Base-by-base conservation (phyloP, 2,329 filamentous ascomycete species). In the Parastagonospora avenae region DNA sequence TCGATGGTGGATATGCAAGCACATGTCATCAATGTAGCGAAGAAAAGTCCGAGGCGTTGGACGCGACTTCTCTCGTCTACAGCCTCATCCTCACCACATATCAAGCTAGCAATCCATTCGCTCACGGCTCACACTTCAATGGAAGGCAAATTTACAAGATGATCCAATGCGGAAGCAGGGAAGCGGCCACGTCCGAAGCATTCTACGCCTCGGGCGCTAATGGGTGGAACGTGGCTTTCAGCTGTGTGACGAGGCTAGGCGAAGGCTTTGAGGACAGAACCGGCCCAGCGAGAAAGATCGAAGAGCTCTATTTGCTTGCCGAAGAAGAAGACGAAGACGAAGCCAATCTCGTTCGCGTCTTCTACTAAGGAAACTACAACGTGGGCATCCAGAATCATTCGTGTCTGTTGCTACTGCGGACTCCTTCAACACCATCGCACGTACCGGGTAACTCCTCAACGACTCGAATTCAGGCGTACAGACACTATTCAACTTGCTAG, bases 181-280 rank as follows among this genome's bases (percentile, higher is more conserved):
- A 71, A 16, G 65, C 63, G 10, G 71, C 70, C 0, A 52, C 55
- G 2, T 53, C 64, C 1, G 67, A 73, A 42, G 60, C 63, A 0
- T 73, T 68, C 41, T 66, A 71, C 42, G 55, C 62, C 2, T 48
- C 63, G 5, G 67, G 69, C 2, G 43, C 64, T 8, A 63, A 67
- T 29, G 70, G 71, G 1, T 72, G 64, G 64, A 70, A 59, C 31
- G 35, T 73, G 2, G 62, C 55, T 0, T 74, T 73, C 30, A 66
- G 64, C 15, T 74, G 70, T 30, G 62, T 70, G 2, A 60, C 66
- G 50, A 58, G 60, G 41, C 46, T 54, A 2, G 62, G 56, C 4
- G 66, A 72, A 28, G 61, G 54, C 4, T 56, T 63, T 24, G 57
- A 59, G 9, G 61, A 66, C 6, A 50, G 53, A 10, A 33, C 32